Evolutionary conservation across 257 asterid genomes (phyloP), one percentile per base, ranked within the genome.

Genomic region (Ocimum tenuiflorum): DNA sequence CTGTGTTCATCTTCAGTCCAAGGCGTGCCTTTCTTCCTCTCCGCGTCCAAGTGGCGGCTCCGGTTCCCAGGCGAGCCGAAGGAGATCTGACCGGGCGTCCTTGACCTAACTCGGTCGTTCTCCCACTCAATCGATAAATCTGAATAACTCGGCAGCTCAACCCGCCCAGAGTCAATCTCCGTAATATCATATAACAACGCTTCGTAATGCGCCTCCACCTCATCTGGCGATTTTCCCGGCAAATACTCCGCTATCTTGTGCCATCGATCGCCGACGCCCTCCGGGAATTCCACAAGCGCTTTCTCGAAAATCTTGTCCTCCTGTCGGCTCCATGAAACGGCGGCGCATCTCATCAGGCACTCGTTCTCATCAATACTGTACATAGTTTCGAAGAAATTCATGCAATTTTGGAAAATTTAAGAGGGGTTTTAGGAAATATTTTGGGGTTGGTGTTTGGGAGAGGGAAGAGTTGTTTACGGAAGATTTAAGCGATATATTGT

Each of bases 1-100:
- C 86, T 83, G 83, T 89, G 96, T 53, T 89, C 96, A 29, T 87
- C 94, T 68, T 86, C 94, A 0, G 95, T 81, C 95, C 96, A 86
- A 12, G 96, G 95, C 5, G 88, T 85, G 11, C 96, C 96, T n/a
- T 75, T 75, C 6, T 75, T 75, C 63, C 95, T 80, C 35, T 86
- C 91, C 18, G 42, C 80, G 0, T 83, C 92, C 1, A 73, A 74
- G 45, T 76, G 77, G 15, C 85, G 83, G 9, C 74, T 29, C 20
- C 79, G 81, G 20, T 36, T 66, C 9, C 72, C 75, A 23, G 69
- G 41, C 8, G 82, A 45, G 15, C 90, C 94, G 57, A 88, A 86
- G 3, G 94, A 86, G 71, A 88, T 88, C 80, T 81, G 91, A 38
- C 72, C 78, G 45, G 78, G 59, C 20, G 59, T 14, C 55, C 62